A percentile compares a stretch with the other conserved stretches of the same genome.
phyloP scores from a whole-genome alignment of 2,329 filamentous ascomycete species.

The Scedosporium boydii region DNA sequence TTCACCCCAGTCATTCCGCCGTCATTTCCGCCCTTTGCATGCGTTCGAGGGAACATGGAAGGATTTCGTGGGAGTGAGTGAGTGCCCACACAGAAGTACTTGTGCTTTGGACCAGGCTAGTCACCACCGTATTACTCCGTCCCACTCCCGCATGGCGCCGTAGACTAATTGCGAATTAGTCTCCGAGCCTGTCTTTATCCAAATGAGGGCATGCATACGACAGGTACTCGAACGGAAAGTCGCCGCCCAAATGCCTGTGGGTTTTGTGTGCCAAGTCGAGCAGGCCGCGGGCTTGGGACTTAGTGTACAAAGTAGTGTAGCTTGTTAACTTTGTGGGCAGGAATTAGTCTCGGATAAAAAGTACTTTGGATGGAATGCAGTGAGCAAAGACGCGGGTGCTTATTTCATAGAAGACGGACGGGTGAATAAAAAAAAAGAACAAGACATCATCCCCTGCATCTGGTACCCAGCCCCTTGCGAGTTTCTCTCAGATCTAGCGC shows the following conservation, averaged over 20 bases:
- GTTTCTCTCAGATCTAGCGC: neutral
- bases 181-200: too few species aligned
- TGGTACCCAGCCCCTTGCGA: neutral
- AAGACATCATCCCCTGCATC: neutral
- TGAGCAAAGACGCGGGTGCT: neutral
- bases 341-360: neutral
- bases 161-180: too few species aligned
- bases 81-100: too few species aligned
- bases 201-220: too few species aligned
- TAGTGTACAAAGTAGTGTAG: neutral
- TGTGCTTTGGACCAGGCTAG: too few species aligned
- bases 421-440: neutral
- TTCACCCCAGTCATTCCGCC: neutral
- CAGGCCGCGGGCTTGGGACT: neutral
- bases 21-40: neutral
- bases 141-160: too few species aligned
- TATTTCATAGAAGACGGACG: neutral
- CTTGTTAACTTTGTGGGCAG: neutral
- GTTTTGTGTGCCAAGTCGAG: neutral
- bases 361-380: neutral
- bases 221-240: too few species aligned
- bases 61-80: neutral
- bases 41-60: neutral
- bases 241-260: neutral
- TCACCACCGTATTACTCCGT: too few species aligned